A percentile compares a stretch with the other conserved stretches of the same genome.
Evolutionary conservation across 2,329 filamentous ascomycete genomes (phyloP).

Genomic region (Sclerotinia spermophila): DNA sequence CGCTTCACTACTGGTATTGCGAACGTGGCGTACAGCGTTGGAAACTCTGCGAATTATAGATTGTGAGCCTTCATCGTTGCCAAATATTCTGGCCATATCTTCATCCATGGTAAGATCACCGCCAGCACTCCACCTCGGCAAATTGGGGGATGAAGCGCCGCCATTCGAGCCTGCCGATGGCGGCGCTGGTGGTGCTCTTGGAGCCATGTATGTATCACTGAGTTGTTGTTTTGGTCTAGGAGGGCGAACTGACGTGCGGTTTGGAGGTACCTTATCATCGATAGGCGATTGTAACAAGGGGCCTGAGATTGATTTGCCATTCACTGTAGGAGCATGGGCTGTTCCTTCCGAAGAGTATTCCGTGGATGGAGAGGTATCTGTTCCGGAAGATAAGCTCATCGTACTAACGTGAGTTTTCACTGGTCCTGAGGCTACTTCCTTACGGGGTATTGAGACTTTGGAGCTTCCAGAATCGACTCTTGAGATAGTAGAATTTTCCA

Average conservation of each 20-base stretch:
- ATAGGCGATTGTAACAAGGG: constrained; percentile 30
- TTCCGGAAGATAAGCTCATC: constrained; percentile 31
- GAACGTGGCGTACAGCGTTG: constrained; percentile 88
- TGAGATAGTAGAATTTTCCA: constrained; percentile 42
- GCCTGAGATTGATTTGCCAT: constrained; percentile 36
- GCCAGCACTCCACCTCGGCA: constrained; percentile 72
- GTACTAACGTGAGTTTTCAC: constrained; percentile 30
- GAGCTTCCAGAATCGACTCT: constrained; percentile 56
- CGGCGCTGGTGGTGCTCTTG: constrained; percentile 36
- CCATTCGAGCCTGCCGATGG: constrained; percentile 40
- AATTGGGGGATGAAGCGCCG: constrained; percentile 54
- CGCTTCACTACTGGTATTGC: constrained; percentile 70
- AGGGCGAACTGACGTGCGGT: constrained; percentile 35
- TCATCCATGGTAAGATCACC: constrained; percentile 93
- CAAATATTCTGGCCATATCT: constrained; percentile 86
- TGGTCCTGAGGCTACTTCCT: constrained; percentile 49
- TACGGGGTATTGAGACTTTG: constrained; percentile 51
- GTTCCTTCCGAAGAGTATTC: constrained; percentile 35
- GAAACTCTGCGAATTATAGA: constrained; percentile 86
- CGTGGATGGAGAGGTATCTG: constrained; percentile 36
- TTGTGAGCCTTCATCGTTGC: constrained; percentile 68
- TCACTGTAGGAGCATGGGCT: constrained; percentile 33
- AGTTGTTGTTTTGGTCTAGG: constrained; percentile 43
- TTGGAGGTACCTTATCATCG: constrained; percentile 31
- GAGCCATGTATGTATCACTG: constrained; percentile 37